Conservation (phyloP, 306 rosid species). For the Prinsepia uniflora region DNA sequence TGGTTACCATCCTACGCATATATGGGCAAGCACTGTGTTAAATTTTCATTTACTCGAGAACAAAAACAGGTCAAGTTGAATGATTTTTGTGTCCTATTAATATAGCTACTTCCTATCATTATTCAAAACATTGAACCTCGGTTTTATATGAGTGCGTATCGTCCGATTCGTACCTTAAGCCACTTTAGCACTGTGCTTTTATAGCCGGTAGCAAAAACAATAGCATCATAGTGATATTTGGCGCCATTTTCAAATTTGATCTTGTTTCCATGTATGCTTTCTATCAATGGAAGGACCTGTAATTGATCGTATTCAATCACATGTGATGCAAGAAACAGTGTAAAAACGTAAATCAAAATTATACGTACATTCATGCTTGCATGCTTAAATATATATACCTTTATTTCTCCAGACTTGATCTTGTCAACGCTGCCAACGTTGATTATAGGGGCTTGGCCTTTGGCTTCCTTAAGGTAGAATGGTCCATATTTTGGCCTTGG, state of each 20-base stretch:
- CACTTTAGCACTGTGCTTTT: conserved; percentile 47
- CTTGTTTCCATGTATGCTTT: conserved; percentile 22
- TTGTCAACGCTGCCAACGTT: conserved; percentile 49
- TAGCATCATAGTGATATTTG: conserved; percentile 35
- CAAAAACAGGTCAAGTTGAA: no score
- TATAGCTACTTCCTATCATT: no score
- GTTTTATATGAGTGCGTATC: no score
- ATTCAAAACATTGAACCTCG: neutral
- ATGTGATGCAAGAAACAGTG: neutral
- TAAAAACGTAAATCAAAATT: neutral
- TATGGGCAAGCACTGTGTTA: no score
- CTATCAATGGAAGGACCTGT: conserved; percentile 44
- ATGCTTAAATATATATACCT: conserved; percentile 29
- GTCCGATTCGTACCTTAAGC: conserved; percentile 45
- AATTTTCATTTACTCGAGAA: no score
- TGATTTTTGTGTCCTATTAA: no score
- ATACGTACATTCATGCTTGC: neutral
- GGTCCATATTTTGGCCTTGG: conserved; percentile 50
- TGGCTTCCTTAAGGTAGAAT: conserved; percentile 29
- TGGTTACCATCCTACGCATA: conserved; percentile 38
- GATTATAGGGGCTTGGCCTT: conserved; percentile 55
- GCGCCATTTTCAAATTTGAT: conserved; percentile 42
- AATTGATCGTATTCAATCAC: neutral
- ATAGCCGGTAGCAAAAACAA: conserved; percentile 70
- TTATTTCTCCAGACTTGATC: conserved; percentile 40